Conservation (phyloP, 179 eudicot genomes). For the Gypsophila paniculata region DNA sequence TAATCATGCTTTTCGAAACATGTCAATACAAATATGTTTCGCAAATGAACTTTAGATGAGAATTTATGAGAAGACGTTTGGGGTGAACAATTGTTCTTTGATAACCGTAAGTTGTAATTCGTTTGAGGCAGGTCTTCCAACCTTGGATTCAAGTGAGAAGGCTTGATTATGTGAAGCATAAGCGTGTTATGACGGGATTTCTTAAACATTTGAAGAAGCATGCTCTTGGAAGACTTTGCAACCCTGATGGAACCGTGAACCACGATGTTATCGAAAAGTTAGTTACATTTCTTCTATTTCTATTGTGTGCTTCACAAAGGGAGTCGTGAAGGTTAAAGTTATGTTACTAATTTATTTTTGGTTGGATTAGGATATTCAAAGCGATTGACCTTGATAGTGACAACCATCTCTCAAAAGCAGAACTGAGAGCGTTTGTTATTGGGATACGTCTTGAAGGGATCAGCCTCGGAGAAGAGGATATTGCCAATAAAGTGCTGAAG, state of each 20-base stretch:
- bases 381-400: conserved; percentile 41
- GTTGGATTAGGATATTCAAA: conserved; percentile 42
- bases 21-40: neutral
- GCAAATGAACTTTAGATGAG: neutral
- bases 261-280: conserved; percentile 36
- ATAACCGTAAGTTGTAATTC: neutral
- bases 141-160: conserved; percentile 59
- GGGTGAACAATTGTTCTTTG: too few relatives aligned
- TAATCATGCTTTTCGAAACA: conserved; percentile 9
- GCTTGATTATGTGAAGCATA: conserved; percentile 46
- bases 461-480: conserved; percentile 36
- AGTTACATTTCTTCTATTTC: conserved; percentile 14
- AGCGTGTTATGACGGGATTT: conserved; percentile 51
- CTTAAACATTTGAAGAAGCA: conserved; percentile 45
- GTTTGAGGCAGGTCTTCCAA: conserved; percentile 35
- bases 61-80: too few relatives aligned
- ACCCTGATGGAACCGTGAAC: conserved; percentile 47
- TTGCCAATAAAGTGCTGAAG: conserved; percentile 45
- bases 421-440: conserved; percentile 46
- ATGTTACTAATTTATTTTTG: neutral
- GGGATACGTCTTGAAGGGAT: conserved; percentile 39
- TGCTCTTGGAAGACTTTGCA: conserved; percentile 43
- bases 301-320: conserved; percentile 4
- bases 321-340: neutral
- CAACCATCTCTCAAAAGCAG: conserved; percentile 38